Evolutionary conservation across 208 protist genomes (phyloP), one percentile per base, ranked within the genome.

Genomic region (Naegleria lovaniensis): DNA sequence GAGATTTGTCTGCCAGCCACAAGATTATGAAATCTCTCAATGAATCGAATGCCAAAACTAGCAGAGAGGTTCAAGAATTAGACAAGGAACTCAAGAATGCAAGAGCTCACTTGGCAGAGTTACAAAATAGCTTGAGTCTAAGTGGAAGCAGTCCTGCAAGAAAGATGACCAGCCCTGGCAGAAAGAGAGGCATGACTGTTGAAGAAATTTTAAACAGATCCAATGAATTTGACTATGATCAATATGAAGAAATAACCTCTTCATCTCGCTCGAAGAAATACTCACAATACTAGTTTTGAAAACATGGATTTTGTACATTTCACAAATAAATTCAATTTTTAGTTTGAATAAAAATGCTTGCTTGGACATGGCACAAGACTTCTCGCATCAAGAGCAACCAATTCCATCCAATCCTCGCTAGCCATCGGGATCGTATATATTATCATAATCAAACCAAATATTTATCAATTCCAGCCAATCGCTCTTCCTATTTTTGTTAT

Each of bases 31-130:
- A 88, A 19, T n/a, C 39, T 16, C 55, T 88, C 19, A 58, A 19
- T 5, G 85, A 88, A 39, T 58, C 39, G 1, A 88, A 51, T 38
- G 43, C 85, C 0, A 88, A 58, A 19, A 88, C 39, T 11, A 88
- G 15, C n/a, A 48, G 43, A 58, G 41, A 88, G 38, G 85, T 88
- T 6, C 33, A 58, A 33, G 85, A 88, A 39, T 58, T 88, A 19
- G 85, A 88, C n/a, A 88, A 39, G n/a, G 85, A 88, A 58, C n/a
- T 88, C 7, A 88, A 88, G 41, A 19, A 88, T 58, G 85, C 85
- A 5, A 88, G 85, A 88, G 43, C 39, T 15, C 85, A 88, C 25
- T 58, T 88, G 9, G 85, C 85, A n/a, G 85, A 88, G 22, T 58
- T 88, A n/a, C 85, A 88, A 58, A 51, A 58, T 7, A 88, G 33